Percentiles rank a stretch among this genome's conserved stretches.
Conservation (phyloP, 768 basidiomycete species). For the Tulasnella calospora region DNA sequence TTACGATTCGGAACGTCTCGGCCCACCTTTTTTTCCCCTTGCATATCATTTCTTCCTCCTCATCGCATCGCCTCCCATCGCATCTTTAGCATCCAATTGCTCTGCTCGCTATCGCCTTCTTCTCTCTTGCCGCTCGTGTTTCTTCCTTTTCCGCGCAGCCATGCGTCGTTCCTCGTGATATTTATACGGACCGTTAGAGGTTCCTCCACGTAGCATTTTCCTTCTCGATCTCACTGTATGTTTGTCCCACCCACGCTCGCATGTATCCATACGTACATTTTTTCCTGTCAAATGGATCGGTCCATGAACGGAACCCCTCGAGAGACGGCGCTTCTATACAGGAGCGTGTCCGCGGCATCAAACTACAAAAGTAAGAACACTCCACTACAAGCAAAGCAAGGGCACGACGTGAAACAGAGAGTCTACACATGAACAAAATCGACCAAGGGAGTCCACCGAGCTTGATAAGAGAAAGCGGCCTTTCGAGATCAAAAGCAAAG, state of each 20-base stretch:
- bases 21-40: neutral
- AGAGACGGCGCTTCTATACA: neutral
- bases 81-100: neutral
- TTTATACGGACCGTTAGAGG: neutral
- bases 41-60: neutral
- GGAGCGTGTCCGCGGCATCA: neutral
- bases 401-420: no score
- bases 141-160: neutral
- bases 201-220: neutral
- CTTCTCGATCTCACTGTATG: neutral
- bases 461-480: neutral
- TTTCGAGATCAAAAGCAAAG: neutral
- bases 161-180: neutral
- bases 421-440: no score
- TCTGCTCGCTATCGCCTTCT: neutral
- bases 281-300: neutral
- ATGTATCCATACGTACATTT: slow-evolving; percentile 4
- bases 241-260: neutral
- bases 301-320: neutral
- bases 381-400: no score
- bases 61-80: no score
- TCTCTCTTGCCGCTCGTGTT: neutral
- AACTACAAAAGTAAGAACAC: neutral
- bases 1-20: neutral
- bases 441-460: no score